A percentile compares a stretch with the other conserved stretches of the same genome.
phyloP scores from a whole-genome alignment of 192 early-diverging fungal species.

The Entomortierella chlamydospora region DNA sequence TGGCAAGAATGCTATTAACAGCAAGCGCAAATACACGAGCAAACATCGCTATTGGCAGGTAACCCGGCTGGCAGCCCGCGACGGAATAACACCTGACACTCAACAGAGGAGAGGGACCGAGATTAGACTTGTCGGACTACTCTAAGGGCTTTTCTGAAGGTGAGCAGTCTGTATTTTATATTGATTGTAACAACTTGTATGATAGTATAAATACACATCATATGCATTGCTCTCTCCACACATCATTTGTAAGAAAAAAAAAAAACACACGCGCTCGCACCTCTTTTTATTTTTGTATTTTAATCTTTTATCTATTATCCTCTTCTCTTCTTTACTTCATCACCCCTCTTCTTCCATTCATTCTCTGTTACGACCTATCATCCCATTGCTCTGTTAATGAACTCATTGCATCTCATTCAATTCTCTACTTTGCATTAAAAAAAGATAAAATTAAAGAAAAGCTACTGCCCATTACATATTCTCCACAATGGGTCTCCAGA shows the following conservation, averaged over 20 bases:
- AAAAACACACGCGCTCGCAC: background rate
- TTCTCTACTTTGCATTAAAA: background rate
- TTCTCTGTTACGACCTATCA: slow-evolving; percentile 1
- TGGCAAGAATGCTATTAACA: no score
- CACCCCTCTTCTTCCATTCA: background rate
- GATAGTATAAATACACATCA: no score
- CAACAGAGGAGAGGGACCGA: no score
- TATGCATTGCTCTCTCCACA: background rate
- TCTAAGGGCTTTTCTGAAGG: no score
- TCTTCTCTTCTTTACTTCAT: background rate
- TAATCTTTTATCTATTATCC: background rate
- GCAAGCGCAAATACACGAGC: no score
- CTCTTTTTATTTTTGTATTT: slow-evolving; percentile 3
- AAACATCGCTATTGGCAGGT: no score
- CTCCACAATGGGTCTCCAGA: slow-evolving; percentile 53
- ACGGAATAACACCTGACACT: no score
- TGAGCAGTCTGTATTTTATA: no score
- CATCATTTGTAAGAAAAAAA: background rate
- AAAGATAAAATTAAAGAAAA: background rate
- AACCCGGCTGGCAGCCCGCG: no score
- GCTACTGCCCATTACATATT: background rate
- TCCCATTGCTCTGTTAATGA: background rate
- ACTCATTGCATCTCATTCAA: background rate
- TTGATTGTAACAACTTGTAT: no score
- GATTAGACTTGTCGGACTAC: no score